These are phyloP conservation scores for Sparassis latifolia DNA, from an alignment of 1,284 basidiomycete species.

Conservation along the genomic window DNA sequence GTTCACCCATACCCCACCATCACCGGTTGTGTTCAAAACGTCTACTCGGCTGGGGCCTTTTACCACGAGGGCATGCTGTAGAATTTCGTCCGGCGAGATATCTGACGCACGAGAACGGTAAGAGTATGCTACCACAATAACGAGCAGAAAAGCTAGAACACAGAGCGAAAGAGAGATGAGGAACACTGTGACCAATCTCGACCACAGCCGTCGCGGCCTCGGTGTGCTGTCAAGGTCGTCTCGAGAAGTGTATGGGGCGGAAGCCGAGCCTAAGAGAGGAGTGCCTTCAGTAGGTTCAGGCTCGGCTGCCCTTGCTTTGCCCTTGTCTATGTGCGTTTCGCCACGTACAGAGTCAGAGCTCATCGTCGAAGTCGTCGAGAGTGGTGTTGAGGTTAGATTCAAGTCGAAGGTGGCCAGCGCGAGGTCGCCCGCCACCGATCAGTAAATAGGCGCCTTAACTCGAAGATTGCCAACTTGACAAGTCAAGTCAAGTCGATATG, in stretches of 20 bases:
- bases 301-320: conserved; percentile 29
- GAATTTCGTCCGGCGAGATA: conserved; percentile 50
- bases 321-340: conserved; percentile 29
- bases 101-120: conserved; percentile 51
- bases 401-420: no score
- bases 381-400: neutral
- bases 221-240: conserved; percentile 19
- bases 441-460: no score
- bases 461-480: no score
- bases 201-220: conserved; percentile 31
- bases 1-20: conserved; percentile 52
- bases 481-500: no score
- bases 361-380: conserved; percentile 9
- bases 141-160: conserved; percentile 34
- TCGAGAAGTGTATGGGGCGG: conserved; percentile 15
- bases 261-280: conserved; percentile 32
- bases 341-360: conserved; percentile 3
- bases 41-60: conserved; percentile 54
- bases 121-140: conserved; percentile 51
- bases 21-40: conserved; percentile 52
- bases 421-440: no score
- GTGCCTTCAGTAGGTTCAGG: conserved; percentile 37
- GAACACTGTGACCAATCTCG: conserved; percentile 43
- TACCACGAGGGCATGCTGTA: conserved; percentile 49
- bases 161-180: conserved; percentile 34